Conservation (phyloP, 371 early-diverging fungal genomes). For the Amoeboaphelidium protococcarum region DNA sequence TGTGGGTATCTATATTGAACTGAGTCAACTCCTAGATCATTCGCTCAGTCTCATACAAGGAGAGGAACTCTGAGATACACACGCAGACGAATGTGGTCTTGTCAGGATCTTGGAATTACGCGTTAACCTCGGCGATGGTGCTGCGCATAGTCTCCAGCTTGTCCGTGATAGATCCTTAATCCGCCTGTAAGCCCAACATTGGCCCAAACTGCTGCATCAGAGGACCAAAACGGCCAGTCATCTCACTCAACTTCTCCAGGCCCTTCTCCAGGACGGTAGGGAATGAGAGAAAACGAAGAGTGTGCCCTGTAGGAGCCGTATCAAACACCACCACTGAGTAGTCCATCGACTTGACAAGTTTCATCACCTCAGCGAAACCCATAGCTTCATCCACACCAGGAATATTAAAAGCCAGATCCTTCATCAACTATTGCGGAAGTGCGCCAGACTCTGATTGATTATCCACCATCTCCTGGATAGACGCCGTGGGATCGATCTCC, state of each 20-base stretch:
- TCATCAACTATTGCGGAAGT: neutral
- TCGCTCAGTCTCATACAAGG: conserved; percentile 93
- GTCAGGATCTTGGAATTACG: conserved; percentile 85
- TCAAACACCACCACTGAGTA: conserved; percentile 63
- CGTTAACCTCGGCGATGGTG: conserved; percentile 81
- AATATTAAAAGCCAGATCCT: conserved; percentile 1
- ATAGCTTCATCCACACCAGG: conserved; percentile 80
- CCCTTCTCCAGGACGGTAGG: conserved; percentile 88
- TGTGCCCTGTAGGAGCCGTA: conserved; percentile 98
- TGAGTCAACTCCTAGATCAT: conserved; percentile 93
- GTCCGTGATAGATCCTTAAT: neutral
- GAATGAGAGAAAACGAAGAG: conserved; percentile 90
- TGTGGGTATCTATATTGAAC: conserved; percentile 92
- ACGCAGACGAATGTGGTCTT: conserved; percentile 95
- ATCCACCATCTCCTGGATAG: conserved; percentile 88
- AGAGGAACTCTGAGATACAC: conserved; percentile 93
- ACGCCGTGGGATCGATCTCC: conserved; percentile 95
- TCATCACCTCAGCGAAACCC: conserved; percentile 47
- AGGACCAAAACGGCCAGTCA: conserved; percentile 75
- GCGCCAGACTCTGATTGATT: conserved; percentile 6
- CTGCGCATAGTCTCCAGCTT: conserved; percentile 80
- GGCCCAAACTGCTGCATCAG: conserved; percentile 53
- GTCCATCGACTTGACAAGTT: conserved; percentile 1
- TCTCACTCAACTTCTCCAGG: conserved; percentile 65
- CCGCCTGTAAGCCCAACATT: neutral